These are phyloP conservation scores for Forsythia viridissima DNA, from an alignment of 257 asterid species.

Conservation along the genomic window DNA sequence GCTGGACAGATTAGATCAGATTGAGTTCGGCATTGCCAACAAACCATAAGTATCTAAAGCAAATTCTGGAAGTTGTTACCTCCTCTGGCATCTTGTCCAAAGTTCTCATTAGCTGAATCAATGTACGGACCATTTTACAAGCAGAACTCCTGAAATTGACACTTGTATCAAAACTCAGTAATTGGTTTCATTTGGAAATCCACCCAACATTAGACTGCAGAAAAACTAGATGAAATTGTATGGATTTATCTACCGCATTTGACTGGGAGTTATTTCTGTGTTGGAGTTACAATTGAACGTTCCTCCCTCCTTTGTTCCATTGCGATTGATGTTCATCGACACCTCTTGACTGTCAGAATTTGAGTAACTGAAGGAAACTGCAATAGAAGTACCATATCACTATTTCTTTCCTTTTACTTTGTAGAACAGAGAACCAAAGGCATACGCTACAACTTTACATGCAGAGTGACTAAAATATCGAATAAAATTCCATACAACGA, in stretches of 20 bases:
- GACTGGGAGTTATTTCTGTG: slow-evolving; percentile 73
- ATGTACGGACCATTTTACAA: slow-evolving; percentile 90
- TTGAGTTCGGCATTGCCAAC: slow-evolving; percentile 19
- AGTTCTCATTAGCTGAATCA: slow-evolving; percentile 89
- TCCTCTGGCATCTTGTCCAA: slow-evolving; percentile 95
- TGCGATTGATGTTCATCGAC: slow-evolving; percentile 74
- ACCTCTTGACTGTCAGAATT: slow-evolving; percentile 82
- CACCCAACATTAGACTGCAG: slow-evolving; percentile 13
- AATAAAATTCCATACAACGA: neutral
- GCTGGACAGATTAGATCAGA: slow-evolving; percentile 53
- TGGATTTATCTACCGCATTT: slow-evolving; percentile 63
- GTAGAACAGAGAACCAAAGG: neutral
- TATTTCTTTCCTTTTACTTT: neutral
- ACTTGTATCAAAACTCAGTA: slow-evolving; percentile 5
- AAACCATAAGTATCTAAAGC: slow-evolving; percentile 9
- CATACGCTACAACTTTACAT: neutral
- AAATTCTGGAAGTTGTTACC: slow-evolving; percentile 40
- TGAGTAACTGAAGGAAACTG: slow-evolving; percentile 90
- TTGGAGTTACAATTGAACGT: slow-evolving; percentile 63
- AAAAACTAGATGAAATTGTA: slow-evolving; percentile 1
- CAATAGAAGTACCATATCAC: slow-evolving; percentile 30
- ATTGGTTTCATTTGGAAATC: neutral
- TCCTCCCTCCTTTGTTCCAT: slow-evolving; percentile 82
- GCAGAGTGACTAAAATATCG: neutral
- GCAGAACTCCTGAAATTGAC: slow-evolving; percentile 76